Conservation (phyloP, 2,329 filamentous ascomycete genomes). For the Cercospora citrullina region DNA sequence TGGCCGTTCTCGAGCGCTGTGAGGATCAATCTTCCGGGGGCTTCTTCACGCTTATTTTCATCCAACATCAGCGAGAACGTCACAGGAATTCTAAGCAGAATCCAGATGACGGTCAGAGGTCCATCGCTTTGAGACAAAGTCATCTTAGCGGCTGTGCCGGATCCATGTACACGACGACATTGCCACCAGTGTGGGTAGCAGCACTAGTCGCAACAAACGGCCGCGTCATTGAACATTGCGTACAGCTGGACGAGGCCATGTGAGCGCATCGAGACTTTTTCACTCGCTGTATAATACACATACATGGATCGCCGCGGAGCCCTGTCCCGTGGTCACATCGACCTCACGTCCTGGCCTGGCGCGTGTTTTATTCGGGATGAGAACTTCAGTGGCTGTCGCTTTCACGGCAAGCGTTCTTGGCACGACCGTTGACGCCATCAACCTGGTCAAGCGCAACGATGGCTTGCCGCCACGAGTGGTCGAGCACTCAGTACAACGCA, state of each 20-base stretch:
- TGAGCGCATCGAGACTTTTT: slow-evolving; percentile 9
- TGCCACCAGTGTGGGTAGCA: slow-evolving; percentile 8
- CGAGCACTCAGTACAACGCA: slow-evolving; percentile 53
- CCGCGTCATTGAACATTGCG: slow-evolving; percentile 17
- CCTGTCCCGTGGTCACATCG: slow-evolving; percentile 2
- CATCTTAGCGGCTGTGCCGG: slow-evolving; percentile 4
- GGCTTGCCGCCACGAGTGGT: slow-evolving; percentile 47
- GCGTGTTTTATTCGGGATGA: slow-evolving; percentile 6
- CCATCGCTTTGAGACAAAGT: background rate
- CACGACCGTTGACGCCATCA: slow-evolving; percentile 31
- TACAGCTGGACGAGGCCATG: background rate
- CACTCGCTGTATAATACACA: background rate
- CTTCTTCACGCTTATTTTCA: background rate
- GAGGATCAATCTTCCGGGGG: background rate
- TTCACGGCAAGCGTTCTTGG: slow-evolving; percentile 31
- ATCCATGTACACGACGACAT: slow-evolving; percentile 8
- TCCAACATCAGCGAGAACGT: background rate
- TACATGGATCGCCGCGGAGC: slow-evolving; percentile 5
- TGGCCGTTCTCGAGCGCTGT: background rate
- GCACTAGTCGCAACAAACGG: slow-evolving; percentile 3
- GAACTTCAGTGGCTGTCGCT: slow-evolving; percentile 29
- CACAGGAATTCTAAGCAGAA: background rate
- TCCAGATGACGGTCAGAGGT: background rate
- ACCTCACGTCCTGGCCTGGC: background rate
- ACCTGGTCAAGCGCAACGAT: slow-evolving; percentile 33